Base-by-base conservation (phyloP, 331 rosid species). In the Stylosanthes scabra region DNA sequence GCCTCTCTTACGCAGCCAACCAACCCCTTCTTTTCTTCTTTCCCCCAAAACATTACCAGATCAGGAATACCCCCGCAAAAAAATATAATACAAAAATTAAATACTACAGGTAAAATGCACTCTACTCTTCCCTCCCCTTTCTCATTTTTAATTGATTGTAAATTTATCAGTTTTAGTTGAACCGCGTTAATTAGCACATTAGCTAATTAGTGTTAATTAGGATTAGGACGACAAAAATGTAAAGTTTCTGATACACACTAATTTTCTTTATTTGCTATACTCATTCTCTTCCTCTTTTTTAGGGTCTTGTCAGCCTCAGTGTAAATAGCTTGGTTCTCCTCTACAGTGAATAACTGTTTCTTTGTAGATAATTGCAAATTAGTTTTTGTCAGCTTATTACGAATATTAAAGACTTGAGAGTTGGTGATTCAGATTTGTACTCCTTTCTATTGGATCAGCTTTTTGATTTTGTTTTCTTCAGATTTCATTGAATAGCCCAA, bases 1-100 rank as follows among this genome's bases (percentile, higher is more conserved):
- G 74, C 57, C 68, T 73, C 64, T 63, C 47, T 20, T 72, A 73
- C 82, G 87, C 89, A 78, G 86, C 85, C 86, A 82, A 82, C 62
- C 79, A 77, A 68, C 10, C 67, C 68, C 41, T 16, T 20, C 25
- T 31, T 5, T 5, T 31, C 5, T 31, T 31, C 37, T 31, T 31
- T 5, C 49, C 7, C 63, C 49, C 13, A 83, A 74, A 68, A 41
- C 37, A 44, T 69, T 69, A 75, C 84, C 82, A 75, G 72, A 83
- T 74, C 74, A 51, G 76, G 83, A 40, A 81, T 37, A 41, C 55
- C 3, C 31, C 54, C 5, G 1, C 7, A 61, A 49, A 13, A 34
- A 6, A 27, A 1, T n/a, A n/a, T 2, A 7, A 8, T 31, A 34
- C 10, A 11, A 29, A 12, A 52, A 31, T n/a, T 50, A 58, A 16